Base-by-base conservation (phyloP, 352 stramenopile species). In the Pythium guiyangense region DNA sequence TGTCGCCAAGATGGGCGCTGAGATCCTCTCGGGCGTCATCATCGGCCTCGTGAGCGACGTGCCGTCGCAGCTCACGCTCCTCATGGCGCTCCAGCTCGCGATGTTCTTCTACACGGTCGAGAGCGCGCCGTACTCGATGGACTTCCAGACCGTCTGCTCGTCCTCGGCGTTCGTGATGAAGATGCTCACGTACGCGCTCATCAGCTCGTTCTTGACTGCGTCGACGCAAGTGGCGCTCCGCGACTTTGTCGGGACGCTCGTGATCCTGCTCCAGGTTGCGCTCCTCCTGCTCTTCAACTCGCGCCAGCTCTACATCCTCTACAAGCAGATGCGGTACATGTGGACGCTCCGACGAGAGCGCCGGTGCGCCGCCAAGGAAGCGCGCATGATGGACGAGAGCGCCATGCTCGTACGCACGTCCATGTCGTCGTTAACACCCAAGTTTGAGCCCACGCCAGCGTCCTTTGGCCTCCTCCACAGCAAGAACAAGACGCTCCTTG, bases 151-250 rank as follows among this genome's bases (percentile, higher is more conserved):
- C 8, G 66, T 81, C 22, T 87, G 77, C 63, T 80, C 80, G 27
- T 77, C 77, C 17, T 79, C 72, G 6, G 80, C 80, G 17, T 90
- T 88, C 57, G 55, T 90, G n/a, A 86, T 90, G 74, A 90, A 90
- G 62, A 90, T 90, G 74, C 62, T 88, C 54, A 90, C 80, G 42
- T 90, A 90, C 59, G 80, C 77, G 42, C 74, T 90, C n/a, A 88
- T 90, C 64, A 86, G 73, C 35, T 82, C 71, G 37, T 90, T 90
- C 50, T 62, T 90, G n/a, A 86, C 76, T 17, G 62, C 73, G 22
- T 71, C 70, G 14, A 77, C 71, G 15, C 66, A 86, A 8, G 59
- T 52, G n/a, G 52, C 55, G 5, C 59, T 88, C 47, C 76, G 79
- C 29, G 62, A 87, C 31, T 78, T 86, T 27, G 68, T 87, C 12